Base-by-base conservation (phyloP, 1,139 yeast genomes). In the Suhomyces guaymorum region DNA sequence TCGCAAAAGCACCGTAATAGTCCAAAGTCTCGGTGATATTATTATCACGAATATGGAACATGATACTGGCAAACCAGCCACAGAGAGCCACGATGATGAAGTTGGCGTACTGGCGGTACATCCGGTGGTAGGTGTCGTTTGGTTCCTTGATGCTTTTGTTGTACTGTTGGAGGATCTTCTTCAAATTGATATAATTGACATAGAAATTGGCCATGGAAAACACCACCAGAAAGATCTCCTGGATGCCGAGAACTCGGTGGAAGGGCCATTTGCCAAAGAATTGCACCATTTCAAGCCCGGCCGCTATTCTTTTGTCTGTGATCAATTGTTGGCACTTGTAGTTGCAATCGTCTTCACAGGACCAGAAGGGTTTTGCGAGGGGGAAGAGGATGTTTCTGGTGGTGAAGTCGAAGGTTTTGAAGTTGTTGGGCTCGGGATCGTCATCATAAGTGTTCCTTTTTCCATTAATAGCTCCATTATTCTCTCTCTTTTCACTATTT, bases 241-340 rank as follows among this genome's bases (percentile, higher is more conserved):
- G 70, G 15, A 65, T 49, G 2, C 75, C 75, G 13, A 60, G 48
- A 2, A 67, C 47, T 28, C 73, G 48, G 8, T 36, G 40, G 41
- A 70, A 70, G 3, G 75, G 75, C 76, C 76, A 70, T 43, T 70
- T 70, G 7, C 76, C 76, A 37, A 59, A 55, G 42, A 68, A 70
- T 40, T 70, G 72, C 9, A 69, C 71, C 52, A 64, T 52, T 2
- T 57, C 55, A 10, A 47, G 42, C 2, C 57, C 55, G 0, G 38
- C 27, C 6, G 18, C 17, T 14, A 41, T 34, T 21, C 72, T 45
- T 17, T 44, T 44, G 20, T 54, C 48, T 4, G 71, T 64, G 21
- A 69, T 47, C 9, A 57, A 42, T 41, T 66, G 75, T 41, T 59
- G 70, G 44, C 76, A 70, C 38, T 66, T 61, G 44, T 70, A 70